phyloP scores from a whole-genome alignment of 345 rosid genomes.

The Microthlaspi erraticum region DNA sequence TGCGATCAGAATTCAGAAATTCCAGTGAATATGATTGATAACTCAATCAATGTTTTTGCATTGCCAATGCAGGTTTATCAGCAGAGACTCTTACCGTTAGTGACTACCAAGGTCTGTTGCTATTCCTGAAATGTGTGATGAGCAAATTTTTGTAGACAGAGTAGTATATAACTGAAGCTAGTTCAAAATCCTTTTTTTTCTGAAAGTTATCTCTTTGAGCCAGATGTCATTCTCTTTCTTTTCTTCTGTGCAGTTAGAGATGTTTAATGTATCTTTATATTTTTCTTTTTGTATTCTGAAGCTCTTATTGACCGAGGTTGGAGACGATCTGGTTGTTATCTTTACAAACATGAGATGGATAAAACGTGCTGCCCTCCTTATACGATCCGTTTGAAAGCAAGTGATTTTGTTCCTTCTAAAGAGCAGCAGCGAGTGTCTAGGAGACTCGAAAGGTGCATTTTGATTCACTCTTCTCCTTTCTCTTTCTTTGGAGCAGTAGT shows the following conservation, averaged over 20 bases:
- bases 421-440: slow-evolving; percentile 76
- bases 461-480: slow-evolving; percentile 11
- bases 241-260: slow-evolving; percentile 14
- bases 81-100: slow-evolving; percentile 70
- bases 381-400: slow-evolving; percentile 84
- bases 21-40: not conserved
- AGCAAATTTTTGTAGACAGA: slow-evolving; percentile 5
- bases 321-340: slow-evolving; percentile 87
- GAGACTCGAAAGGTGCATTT: slow-evolving; percentile 70
- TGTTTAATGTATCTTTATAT: not conserved
- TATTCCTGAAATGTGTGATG: slow-evolving; percentile 15
- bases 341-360: slow-evolving; percentile 93
- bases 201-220: not conserved
- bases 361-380: slow-evolving; percentile 95
- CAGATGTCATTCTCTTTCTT: not conserved
- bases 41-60: slow-evolving; percentile 7
- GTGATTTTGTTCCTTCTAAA: slow-evolving; percentile 73
- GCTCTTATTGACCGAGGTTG: slow-evolving; percentile 97
- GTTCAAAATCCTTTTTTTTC: not conserved
- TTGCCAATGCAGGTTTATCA: slow-evolving; percentile 61
- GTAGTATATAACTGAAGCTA: not conserved
- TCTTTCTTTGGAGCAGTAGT: slow-evolving; percentile 1
- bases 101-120: slow-evolving; percentile 86
- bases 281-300: slow-evolving; percentile 25
- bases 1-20: not conserved